Evolutionary conservation across 495 filamentous ascomycete genomes (phyloP).

Genomic region (Neurospora sp.): DNA sequence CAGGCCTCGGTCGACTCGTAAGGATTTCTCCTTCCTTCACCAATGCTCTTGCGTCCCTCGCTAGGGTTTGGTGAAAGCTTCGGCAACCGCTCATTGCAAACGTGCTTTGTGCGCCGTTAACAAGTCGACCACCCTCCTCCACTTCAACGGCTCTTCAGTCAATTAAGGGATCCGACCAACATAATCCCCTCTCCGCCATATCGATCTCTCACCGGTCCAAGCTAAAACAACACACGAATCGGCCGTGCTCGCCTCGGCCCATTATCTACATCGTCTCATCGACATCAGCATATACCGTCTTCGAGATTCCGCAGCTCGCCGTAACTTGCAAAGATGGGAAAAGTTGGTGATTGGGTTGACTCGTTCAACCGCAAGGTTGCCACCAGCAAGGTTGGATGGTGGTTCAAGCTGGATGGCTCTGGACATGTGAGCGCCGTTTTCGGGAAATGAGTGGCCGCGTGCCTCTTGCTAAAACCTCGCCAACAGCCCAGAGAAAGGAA

Average conservation of each 20-base stretch:
- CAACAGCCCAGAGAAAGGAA: slow-evolving; percentile 59
- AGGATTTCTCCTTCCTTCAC: neutral
- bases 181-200: neutral
- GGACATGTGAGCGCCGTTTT: slow-evolving; percentile 50
- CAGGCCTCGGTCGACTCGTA: neutral
- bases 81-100: slow-evolving; percentile 1
- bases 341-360: slow-evolving; percentile 37
- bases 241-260: neutral
- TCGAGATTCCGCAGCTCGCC: neutral
- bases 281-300: neutral
- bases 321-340: neutral
- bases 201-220: neutral
- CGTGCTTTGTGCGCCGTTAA: neutral
- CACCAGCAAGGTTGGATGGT: slow-evolving; percentile 51
- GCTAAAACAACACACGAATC: neutral
- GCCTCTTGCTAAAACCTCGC: slow-evolving; percentile 29
- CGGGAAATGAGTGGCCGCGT: neutral
- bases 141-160: neutral
- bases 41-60: neutral
- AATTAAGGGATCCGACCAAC: neutral
- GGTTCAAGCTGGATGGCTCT: slow-evolving; percentile 64
- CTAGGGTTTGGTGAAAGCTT: neutral
- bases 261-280: neutral
- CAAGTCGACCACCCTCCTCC: neutral
- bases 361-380: slow-evolving; percentile 46